A percentile compares a stretch with the other conserved stretches of the same genome.
These are phyloP conservation scores for Didymella arachidicola DNA, from an alignment of 2,329 filamentous ascomycete species.

Conservation along the genomic window DNA sequence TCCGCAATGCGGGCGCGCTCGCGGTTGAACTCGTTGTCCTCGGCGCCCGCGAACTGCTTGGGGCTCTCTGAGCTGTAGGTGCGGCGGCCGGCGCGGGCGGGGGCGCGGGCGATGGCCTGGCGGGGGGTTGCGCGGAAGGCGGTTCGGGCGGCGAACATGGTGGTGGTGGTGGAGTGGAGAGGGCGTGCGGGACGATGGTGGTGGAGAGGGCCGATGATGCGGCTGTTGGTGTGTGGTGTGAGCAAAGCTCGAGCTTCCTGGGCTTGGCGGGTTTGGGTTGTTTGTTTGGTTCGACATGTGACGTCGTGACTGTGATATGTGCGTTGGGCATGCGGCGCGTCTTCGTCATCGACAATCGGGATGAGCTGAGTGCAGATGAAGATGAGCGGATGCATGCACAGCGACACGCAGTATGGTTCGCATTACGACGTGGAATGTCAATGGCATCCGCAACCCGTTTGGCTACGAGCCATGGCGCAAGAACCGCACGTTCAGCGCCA, in stretches of 20 bases:
- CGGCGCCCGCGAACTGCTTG: slow-evolving; percentile 65
- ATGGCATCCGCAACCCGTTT: slow-evolving; percentile 63
- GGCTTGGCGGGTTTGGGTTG: slow-evolving; percentile 37
- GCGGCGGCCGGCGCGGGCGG: slow-evolving; percentile 70
- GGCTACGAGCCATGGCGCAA: slow-evolving; percentile 61
- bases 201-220: slow-evolving; percentile 29
- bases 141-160: slow-evolving; percentile 47
- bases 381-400: slow-evolving; percentile 21
- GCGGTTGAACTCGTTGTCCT: slow-evolving; percentile 91
- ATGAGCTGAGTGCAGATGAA: slow-evolving; percentile 8
- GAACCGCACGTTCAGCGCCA: slow-evolving; percentile 63
- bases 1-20: slow-evolving; percentile 91
- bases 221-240: slow-evolving; percentile 34
- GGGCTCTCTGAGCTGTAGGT: slow-evolving; percentile 71
- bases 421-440: slow-evolving; percentile 70
- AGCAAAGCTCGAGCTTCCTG: slow-evolving; percentile 23
- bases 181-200: slow-evolving; percentile 29
- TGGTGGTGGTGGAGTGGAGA: slow-evolving; percentile 37
- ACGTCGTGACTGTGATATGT: slow-evolving; percentile 32
- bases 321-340: slow-evolving; percentile 26
- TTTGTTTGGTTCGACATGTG: slow-evolving; percentile 30
- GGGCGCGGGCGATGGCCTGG: slow-evolving; percentile 63
- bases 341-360: slow-evolving; percentile 9
- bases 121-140: slow-evolving; percentile 60
- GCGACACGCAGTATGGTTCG: slow-evolving; percentile 67